A percentile compares a stretch with the other conserved stretches of the same genome.
Evolutionary conservation across 2,329 filamentous ascomycete species (phyloP).

Genomic region (Ceratocystis eucalypticola): DNA sequence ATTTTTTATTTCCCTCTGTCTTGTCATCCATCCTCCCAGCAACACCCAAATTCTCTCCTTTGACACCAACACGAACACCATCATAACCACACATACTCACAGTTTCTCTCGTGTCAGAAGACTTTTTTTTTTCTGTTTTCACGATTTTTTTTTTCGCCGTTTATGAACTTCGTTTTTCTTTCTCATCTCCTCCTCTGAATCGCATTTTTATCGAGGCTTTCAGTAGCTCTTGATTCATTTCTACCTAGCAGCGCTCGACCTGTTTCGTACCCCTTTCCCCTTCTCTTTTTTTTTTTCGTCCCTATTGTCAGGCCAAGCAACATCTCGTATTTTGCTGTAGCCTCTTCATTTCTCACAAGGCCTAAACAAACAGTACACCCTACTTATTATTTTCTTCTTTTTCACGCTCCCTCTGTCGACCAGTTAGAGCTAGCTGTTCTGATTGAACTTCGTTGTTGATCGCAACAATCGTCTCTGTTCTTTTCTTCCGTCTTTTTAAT

Average conservation of each 20-base stretch:
- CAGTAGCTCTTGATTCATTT: conserved; percentile 18
- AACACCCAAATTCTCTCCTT: conserved; percentile 4
- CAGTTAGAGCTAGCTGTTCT: neutral
- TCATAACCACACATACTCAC: neutral
- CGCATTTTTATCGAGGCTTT: conserved; percentile 16
- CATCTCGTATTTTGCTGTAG: conserved; percentile 16
- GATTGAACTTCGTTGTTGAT: neutral
- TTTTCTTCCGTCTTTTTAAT: conserved; percentile 7
- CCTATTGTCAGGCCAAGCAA: neutral
- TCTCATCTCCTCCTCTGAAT: neutral
- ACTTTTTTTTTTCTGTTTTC: conserved; percentile 5
- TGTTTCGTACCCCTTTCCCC: conserved; percentile 8
- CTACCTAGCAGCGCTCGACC: conserved; percentile 7
- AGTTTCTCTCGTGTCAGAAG: neutral
- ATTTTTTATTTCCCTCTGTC: neutral
- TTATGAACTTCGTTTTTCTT: conserved; percentile 14
- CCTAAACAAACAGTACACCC: conserved; percentile 10
- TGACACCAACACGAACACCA: neutral
- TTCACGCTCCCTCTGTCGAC: conserved; percentile 9
- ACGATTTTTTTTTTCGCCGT: neutral
- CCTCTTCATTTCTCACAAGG: conserved; percentile 8
- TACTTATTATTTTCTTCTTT: neutral
- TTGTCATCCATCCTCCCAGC: conserved; percentile 6
- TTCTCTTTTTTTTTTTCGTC: neutral
- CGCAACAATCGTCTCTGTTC: conserved; percentile 4